Evolutionary conservation across 164 flowering plant species (phyloP).

Genomic region (Protea cynaroides): DNA sequence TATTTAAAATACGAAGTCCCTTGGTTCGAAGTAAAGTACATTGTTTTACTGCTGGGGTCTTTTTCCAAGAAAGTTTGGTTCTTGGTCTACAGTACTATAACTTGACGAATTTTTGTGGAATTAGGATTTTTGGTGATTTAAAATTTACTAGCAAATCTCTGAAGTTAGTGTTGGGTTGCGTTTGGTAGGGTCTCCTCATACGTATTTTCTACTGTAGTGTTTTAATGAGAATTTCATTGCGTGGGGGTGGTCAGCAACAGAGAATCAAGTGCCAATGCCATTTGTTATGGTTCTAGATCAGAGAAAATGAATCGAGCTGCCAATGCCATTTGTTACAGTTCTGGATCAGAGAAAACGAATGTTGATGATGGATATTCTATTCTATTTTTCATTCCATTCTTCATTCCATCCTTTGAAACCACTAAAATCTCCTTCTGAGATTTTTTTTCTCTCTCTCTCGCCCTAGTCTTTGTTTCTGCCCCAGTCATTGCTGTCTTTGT

Average conservation of each 20-base stretch:
- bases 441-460: too few species aligned
- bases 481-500: too few species aligned
- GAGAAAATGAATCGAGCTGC: too few species aligned
- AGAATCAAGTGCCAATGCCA: slow-evolving; percentile 25
- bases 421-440: too few species aligned
- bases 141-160: neutral
- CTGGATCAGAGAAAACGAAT: too few species aligned
- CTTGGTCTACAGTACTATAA: neutral
- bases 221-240: neutral
- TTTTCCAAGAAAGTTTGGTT: neutral
- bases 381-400: too few species aligned
- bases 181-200: neutral
- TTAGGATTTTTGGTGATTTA: slow-evolving; percentile 1
- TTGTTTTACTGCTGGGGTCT: neutral
- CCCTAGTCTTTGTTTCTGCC: too few species aligned
- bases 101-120: neutral
- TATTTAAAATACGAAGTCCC: neutral
- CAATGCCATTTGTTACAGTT: too few species aligned
- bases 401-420: too few species aligned
- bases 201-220: neutral
- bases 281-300: slow-evolving; percentile 12
- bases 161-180: neutral
- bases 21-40: neutral
- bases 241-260: neutral
- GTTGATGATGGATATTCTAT: too few species aligned